Conservation (phyloP, 2,329 filamentous ascomycete species). For the Ceratocystis albifundus region DNA sequence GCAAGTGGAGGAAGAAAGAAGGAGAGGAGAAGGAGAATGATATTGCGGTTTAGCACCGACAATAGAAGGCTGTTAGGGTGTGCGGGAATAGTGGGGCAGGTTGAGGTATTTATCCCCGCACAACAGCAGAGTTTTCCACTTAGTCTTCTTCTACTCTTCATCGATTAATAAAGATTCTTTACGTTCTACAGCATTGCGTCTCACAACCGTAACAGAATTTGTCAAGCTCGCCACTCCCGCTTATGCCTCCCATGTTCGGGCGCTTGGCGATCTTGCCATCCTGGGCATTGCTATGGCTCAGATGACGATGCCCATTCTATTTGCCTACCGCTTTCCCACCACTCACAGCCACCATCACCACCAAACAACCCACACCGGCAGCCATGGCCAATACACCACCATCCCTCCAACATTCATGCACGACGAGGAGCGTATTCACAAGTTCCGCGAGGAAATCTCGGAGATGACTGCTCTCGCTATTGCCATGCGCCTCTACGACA, state of each 20-base stretch:
- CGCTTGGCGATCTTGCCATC: slow-evolving; percentile 46
- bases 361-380: slow-evolving; percentile 3
- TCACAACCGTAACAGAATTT: too few relatives aligned
- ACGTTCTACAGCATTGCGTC: too few relatives aligned
- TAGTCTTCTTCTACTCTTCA: too few relatives aligned
- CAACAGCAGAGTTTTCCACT: too few relatives aligned
- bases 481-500: slow-evolving; percentile 49
- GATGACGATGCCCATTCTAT: slow-evolving; percentile 28
- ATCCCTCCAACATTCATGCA: slow-evolving; percentile 52
- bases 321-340: slow-evolving; percentile 19
- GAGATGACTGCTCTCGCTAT: slow-evolving; percentile 53
- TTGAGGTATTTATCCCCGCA: too few relatives aligned
- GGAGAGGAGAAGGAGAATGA: too few relatives aligned
- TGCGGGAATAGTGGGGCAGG: too few relatives aligned
- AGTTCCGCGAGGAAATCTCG: slow-evolving; percentile 49
- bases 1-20: too few relatives aligned
- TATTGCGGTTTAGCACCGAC: too few relatives aligned
- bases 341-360: slow-evolving; percentile 22
- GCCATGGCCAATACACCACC: slow-evolving; percentile 20
- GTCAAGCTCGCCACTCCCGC: slow-evolving; percentile 32
- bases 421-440: slow-evolving; percentile 51
- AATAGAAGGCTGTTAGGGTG: too few relatives aligned
- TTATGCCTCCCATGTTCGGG: slow-evolving; percentile 28
- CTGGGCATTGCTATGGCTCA: slow-evolving; percentile 49
- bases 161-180: too few relatives aligned